Base-by-base conservation (phyloP, 2,329 filamentous ascomycete species). In the Talaromyces islandicus region DNA sequence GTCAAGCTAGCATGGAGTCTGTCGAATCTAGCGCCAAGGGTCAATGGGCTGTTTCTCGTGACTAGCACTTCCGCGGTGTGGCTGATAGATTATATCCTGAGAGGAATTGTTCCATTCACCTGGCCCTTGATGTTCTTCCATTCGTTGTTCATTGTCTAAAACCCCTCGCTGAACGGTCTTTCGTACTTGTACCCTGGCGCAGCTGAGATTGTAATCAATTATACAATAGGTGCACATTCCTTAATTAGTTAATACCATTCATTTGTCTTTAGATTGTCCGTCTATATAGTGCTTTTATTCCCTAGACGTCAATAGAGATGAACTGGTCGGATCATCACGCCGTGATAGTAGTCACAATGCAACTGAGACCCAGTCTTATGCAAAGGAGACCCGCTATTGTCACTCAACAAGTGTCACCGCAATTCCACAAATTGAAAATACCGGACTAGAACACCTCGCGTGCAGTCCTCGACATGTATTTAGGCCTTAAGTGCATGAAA, bases 1-100 rank as follows among this genome's bases (percentile, higher is more conserved):
- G 62, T 3, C 58, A 56, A 11, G 60, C 57, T 12, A 63, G 57
- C 32, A 62, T 63, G 27, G 62, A 63, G 25, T 62, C 60, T 4
- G 60, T 63, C n/a, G 60, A 63, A 41, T 60, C 57, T 3, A 48
- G 38, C 19, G 59, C 51, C 54, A 62, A 62, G 57, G 51, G 52
- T 10, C 62, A 63, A 55, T 63, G 62, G 62, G 54, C 54, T 21
- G 62, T 61, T 19, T 55, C 60, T 43, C 60, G 57, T 21, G 60
- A 62, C 19, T 62, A 53, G 58, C 2, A 21, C 21, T 17, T 17
- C 3, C 29, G 10, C 3, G 14, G 21, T 24, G 30, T n/a, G 24
- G n/a, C 12, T 30, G 35, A 55, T 55, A 43, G n/a, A 19, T 43
- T 55, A 55, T 43, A 43, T 5, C 30, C n/a, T n/a, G 27, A 24